phyloP scores from a whole-genome alignment of 768 basidiomycete genomes.

The Pisolithus marmoratus region DNA sequence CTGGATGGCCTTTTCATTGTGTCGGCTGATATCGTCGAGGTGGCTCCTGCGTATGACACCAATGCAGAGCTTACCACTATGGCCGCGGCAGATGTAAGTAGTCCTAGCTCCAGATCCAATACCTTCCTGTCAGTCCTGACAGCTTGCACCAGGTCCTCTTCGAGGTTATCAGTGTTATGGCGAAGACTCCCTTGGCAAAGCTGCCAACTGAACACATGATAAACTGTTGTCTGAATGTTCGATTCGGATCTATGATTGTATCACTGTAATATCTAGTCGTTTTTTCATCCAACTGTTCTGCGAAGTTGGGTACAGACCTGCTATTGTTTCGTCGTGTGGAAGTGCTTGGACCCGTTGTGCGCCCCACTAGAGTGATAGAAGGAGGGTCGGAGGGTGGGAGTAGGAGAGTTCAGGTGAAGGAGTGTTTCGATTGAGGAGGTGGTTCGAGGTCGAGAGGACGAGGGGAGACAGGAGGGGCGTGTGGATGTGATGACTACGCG shows the following conservation, averaged over 20 bases:
- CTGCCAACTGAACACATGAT: conserved; percentile 16
- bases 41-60: conserved; percentile 75
- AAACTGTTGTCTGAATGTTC: neutral
- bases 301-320: too few species aligned
- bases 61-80: conserved; percentile 60
- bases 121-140: conserved; percentile 3
- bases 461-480: too few species aligned
- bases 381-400: too few species aligned
- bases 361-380: too few species aligned
- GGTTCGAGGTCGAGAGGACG: too few species aligned
- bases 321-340: too few species aligned
- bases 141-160: conserved; percentile 51
- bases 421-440: too few species aligned
- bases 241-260: neutral
- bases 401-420: too few species aligned
- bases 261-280: too few species aligned
- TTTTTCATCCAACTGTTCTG: too few species aligned
- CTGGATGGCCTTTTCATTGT: conserved; percentile 72
- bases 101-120: conserved; percentile 1
- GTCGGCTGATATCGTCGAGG: conserved; percentile 80
- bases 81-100: conserved; percentile 54
- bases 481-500: too few species aligned
- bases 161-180: conserved; percentile 75
- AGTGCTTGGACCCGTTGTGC: too few species aligned
- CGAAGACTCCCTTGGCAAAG: conserved; percentile 73